A percentile compares a stretch with the other conserved stretches of the same genome.
phyloP scores from a whole-genome alignment of 1,284 basidiomycete genomes.

The Ustilago bromivora region DNA sequence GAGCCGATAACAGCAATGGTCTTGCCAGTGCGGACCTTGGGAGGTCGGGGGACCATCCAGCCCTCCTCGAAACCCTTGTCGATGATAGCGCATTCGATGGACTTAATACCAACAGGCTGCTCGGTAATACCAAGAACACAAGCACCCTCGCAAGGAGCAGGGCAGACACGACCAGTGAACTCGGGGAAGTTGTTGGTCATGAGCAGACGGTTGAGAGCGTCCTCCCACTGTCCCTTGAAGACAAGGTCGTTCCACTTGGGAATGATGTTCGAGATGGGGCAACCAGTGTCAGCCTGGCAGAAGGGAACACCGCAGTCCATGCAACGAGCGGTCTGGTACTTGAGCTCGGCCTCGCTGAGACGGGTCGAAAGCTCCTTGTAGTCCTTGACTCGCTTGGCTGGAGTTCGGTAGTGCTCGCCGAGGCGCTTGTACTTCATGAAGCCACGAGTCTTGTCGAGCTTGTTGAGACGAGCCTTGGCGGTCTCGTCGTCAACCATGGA shows the following conservation, averaged over 20 bases:
- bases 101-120: constrained; percentile 68
- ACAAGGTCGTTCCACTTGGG: constrained; percentile 69
- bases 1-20: constrained; percentile 67
- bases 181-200: constrained; percentile 70
- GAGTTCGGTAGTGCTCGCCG: constrained; percentile 65
- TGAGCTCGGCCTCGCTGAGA: constrained; percentile 66
- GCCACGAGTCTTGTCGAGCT: constrained; percentile 68
- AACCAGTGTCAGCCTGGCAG: constrained; percentile 67
- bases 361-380: constrained; percentile 66
- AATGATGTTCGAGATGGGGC: constrained; percentile 68
- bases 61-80: constrained; percentile 67
- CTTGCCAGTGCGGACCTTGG: constrained; percentile 65
- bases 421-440: constrained; percentile 69
- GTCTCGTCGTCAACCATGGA: constrained; percentile 68
- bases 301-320: constrained; percentile 69
- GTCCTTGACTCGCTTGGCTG: constrained; percentile 65
- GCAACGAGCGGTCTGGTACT: constrained; percentile 68
- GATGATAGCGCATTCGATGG: constrained; percentile 67
- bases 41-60: constrained; percentile 65
- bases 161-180: constrained; percentile 68
- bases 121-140: constrained; percentile 67
- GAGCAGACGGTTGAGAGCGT: constrained; percentile 64
- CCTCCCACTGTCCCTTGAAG: constrained; percentile 68
- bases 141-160: constrained; percentile 67
- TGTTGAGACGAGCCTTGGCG: constrained; percentile 58